Base-by-base conservation (phyloP, 106 monocot genomes). In the Dendrobium huoshanense region DNA sequence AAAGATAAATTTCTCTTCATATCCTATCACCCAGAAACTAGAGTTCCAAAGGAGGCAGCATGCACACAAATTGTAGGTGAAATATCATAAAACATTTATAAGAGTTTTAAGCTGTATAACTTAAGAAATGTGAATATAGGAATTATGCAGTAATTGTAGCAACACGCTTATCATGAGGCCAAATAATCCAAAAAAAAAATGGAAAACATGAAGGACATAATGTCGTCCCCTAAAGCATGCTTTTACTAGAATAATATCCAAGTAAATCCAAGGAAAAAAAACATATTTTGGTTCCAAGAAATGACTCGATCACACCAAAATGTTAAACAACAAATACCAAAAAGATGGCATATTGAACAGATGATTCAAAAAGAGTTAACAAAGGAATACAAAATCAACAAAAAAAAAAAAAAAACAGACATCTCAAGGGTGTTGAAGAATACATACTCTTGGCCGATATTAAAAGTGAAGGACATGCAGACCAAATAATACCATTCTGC, bases 381-480 rank as follows among this genome's bases (percentile, higher is more conserved):
- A 37, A 3, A 37, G 37, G 37, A 37, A 51, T 16, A 13, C 0
- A 51, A 61, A 61, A 61, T 20, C 22, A 61, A 61, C 4, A 20
- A 61, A 61, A 70, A 37, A 70, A 70, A 0, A 33, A 33, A 25
- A 31, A 37, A 70, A 70, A 0, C 4, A 70, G 51, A 3, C 2
- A 13, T 15, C 51, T 51, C 51, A 72, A 72, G 33, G 33, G 15
- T 33, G 72, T 27, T 13, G 20, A 67, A 49, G 80, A 56, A 33
- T 41, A 40, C 15, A 16, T 90, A 96, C 96, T 93, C 88, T 84
- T 92, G 87, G 47, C 88, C 92, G 40, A 84, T 77, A 65, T 73
- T 51, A 78, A 94, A 96, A 44, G 91, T 88, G 91, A 94, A 96
- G 75, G 96, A 92, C 96, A 94, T 96, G 87, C 96, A 96, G 64